A percentile compares a stretch with the other conserved stretches of the same genome.
Conservation (phyloP, 768 basidiomycete genomes). For the Calocybe cyanea region DNA sequence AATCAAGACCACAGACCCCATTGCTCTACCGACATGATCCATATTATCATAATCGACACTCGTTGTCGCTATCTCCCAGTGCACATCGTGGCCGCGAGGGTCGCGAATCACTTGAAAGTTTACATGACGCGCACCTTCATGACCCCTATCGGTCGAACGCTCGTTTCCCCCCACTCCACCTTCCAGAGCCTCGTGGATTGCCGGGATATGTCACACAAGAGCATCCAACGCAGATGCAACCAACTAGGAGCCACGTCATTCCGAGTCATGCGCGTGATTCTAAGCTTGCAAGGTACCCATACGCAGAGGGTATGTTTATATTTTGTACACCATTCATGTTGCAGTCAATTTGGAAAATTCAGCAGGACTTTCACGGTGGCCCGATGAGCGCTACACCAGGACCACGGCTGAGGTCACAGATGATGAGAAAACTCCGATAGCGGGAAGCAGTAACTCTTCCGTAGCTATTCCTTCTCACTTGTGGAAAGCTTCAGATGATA, state of each 20-base stretch:
- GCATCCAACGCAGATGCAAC: no score
- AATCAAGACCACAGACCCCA: constrained; percentile 1
- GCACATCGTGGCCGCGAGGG: not conserved
- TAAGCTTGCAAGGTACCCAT: not conserved
- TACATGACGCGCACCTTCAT: not conserved
- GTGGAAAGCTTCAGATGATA: constrained; percentile 9
- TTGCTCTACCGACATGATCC: constrained; percentile 2
- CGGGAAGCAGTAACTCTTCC: constrained; percentile 5
- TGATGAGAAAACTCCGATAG: constrained; percentile 16
- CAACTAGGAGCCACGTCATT: no score
- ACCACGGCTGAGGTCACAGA: constrained; percentile 2
- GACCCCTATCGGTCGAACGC: constrained; percentile 3
- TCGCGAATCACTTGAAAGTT: not conserved
- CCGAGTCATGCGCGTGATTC: not conserved
- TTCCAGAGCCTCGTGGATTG: not conserved
- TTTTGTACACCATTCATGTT: not conserved
- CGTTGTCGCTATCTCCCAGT: constrained; percentile 1
- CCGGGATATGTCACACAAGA: not conserved
- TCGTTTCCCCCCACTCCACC: not conserved
- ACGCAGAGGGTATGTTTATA: constrained; percentile 2
- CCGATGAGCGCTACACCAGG: constrained; percentile 9
- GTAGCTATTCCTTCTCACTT: not conserved
- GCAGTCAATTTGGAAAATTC: not conserved
- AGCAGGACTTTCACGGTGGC: constrained; percentile 5
- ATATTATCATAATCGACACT: not conserved